These are phyloP conservation scores for Skeletonema grethae DNA, from an alignment of 108 stramenopile species.

Conservation along the genomic window DNA sequence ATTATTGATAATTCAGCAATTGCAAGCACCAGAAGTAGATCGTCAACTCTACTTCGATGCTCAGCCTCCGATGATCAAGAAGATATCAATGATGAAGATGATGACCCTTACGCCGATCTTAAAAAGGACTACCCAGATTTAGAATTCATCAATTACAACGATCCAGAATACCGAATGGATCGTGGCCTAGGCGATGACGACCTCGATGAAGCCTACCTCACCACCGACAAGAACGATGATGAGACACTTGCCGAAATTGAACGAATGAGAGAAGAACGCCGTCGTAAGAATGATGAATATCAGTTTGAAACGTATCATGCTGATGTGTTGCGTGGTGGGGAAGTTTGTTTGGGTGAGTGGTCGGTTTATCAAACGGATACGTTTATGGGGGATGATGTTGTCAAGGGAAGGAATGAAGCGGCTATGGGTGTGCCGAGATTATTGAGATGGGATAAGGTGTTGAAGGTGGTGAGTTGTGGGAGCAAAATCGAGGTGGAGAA, in stretches of 20 bases:
- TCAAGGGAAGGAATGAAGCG: constrained; percentile 17
- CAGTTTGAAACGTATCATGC: constrained; percentile 90
- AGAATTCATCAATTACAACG: constrained; percentile 85
- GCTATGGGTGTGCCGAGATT: constrained; percentile 51
- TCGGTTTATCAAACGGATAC: constrained; percentile 80
- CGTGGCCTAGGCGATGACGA: constrained; percentile 66
- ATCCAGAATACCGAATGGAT: constrained; percentile 77
- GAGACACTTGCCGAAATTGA: constrained; percentile 76
- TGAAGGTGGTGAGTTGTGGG: constrained; percentile 65
- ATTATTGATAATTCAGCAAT: no score
- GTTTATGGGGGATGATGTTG: constrained; percentile 51
- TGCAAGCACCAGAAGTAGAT: background rate
- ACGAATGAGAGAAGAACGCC: constrained; percentile 84
- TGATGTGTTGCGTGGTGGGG: constrained; percentile 59
- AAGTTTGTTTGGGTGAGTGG: constrained; percentile 82
- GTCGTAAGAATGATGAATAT: constrained; percentile 82
- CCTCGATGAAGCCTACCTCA: constrained; percentile 11
- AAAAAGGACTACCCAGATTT: constrained; percentile 72
- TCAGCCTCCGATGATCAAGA: background rate
- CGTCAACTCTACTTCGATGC: background rate
- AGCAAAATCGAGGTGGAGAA: constrained; percentile 49
- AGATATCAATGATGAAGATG: constrained; percentile 12
- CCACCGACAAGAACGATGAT: constrained; percentile 14
- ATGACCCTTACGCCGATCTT: constrained; percentile 52
- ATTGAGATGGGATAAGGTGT: constrained; percentile 46